Evolutionary conservation across 2,329 filamentous ascomycete species (phyloP), one percentile per base, ranked within the genome.

Genomic region (Fusarium sp.): DNA sequence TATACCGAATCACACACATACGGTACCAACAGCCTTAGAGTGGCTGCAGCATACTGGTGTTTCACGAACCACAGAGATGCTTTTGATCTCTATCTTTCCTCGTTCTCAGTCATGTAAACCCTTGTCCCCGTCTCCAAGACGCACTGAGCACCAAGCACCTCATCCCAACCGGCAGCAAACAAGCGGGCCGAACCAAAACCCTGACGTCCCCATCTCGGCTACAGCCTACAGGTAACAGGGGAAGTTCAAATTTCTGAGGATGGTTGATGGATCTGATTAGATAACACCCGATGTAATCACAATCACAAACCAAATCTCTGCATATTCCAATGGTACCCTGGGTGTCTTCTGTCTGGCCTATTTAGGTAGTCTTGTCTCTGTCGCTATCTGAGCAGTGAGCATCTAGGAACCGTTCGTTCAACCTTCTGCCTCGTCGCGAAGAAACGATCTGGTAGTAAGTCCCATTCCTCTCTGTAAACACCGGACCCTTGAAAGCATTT

Each of bases 181-280:
- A 41, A 67, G 70, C 61, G 71, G 62, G 57, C 55, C 44, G 42
- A 61, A 67, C 59, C 50, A 61, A 57, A 71, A 54, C 50, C 68
- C 51, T 70, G 65, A n/a, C 42, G 54, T 65, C 33, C 51, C 56
- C 45, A 67, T 71, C 38, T 56, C 47, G 31, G 59, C 45, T 59
- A 65, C 59, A 65, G 62, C 62, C 48, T 47, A 70, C 54, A 66
- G 53, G 71, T 50, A 48, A 68, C 30, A 30, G n/a, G n/a, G n/a
- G n/a, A n/a, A n/a, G n/a, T 53, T 47, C 24, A 35, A 54, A 38
- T 48, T 51, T 57, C 22, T 54, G 33, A 38, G 70, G 53, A 73
- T 65, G 56, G 55, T 68, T 67, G 64, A 75, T 73, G 59, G 59
- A 77, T 77, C 74, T 77, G 75, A 77, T 77, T 78, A 77, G 75